Evolutionary conservation across 1,284 basidiomycete genomes (phyloP).

Genomic region (Amylostereum areolatum): DNA sequence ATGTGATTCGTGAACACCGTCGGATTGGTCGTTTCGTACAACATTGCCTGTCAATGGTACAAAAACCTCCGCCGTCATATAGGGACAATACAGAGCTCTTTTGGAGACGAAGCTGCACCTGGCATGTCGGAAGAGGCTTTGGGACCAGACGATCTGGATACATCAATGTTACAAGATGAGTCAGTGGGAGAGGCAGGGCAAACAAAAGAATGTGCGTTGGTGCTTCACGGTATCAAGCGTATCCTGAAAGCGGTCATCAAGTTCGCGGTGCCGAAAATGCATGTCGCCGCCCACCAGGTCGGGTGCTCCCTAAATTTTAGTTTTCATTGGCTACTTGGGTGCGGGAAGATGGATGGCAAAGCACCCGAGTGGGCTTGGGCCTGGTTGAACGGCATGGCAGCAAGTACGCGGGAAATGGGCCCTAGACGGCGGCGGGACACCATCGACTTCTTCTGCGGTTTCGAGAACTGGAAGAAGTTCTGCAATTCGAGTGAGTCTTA

Average conservation of each 20-base stretch:
- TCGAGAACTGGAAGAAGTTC: constrained; percentile 13
- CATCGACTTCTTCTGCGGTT: constrained; percentile 10
- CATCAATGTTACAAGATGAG: no score
- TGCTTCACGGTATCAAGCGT: no score
- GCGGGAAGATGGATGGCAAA: constrained; percentile 15
- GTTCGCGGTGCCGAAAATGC: constrained; percentile 16
- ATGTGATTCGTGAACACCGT: not conserved
- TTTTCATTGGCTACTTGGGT: constrained; percentile 11
- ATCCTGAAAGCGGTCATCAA: no score
- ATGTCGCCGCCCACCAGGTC: constrained; percentile 12
- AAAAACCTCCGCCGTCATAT: constrained; percentile 9
- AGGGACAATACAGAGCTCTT: not conserved
- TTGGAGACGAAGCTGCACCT: no score
- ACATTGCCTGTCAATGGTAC: constrained; percentile 8
- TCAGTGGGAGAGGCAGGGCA: no score
- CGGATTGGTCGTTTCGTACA: not conserved
- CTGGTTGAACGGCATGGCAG: constrained; percentile 9
- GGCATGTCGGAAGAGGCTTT: no score
- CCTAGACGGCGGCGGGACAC: constrained; percentile 8
- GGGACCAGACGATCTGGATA: no score
- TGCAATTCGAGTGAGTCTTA: constrained; percentile 2
- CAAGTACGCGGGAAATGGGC: constrained; percentile 12
- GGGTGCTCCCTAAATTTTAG: constrained; percentile 14
- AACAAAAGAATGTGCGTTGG: no score
- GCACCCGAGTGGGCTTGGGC: constrained; percentile 17